Conservation (phyloP, 225 moss, liverwort and hornwort genomes). For the Polytrichum formosum region DNA sequence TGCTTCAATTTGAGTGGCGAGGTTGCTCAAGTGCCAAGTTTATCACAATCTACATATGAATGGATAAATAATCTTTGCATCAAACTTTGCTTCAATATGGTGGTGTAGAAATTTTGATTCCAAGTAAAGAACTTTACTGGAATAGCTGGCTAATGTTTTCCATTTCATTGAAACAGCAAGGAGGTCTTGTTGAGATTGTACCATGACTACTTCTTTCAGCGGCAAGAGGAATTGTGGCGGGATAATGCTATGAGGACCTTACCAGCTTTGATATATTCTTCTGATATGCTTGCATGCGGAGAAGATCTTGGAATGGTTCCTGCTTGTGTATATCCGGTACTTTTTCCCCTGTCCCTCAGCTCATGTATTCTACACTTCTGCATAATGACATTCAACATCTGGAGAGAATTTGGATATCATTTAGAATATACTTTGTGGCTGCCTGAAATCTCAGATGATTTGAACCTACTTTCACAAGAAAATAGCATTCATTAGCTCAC, state of each 20-base stretch:
- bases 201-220: slow-evolving; percentile 73
- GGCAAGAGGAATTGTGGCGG: slow-evolving; percentile 84
- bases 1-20: too few species aligned
- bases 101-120: too few species aligned
- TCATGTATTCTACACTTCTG: too few species aligned
- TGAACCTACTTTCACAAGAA: too few species aligned
- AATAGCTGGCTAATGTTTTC: too few species aligned
- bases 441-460: not conserved
- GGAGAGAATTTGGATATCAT: not conserved
- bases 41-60: too few species aligned
- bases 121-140: too few species aligned
- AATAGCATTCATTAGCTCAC: not conserved
- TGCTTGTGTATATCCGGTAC: slow-evolving; percentile 74
- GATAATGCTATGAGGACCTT: slow-evolving; percentile 84
- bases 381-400: not conserved
- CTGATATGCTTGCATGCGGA: slow-evolving; percentile 89
- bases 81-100: too few species aligned
- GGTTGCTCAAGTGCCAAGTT: too few species aligned
- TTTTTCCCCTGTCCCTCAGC: not conserved
- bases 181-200: slow-evolving; percentile 51
- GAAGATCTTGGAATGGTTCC: slow-evolving; percentile 98
- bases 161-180: slow-evolving; percentile 46
- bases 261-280: slow-evolving; percentile 78
- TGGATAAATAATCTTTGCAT: too few species aligned
- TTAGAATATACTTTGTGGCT: not conserved